These are phyloP conservation scores for Acarospora socialis DNA, from an alignment of 2,329 filamentous ascomycete genomes.

Conservation along the genomic window DNA sequence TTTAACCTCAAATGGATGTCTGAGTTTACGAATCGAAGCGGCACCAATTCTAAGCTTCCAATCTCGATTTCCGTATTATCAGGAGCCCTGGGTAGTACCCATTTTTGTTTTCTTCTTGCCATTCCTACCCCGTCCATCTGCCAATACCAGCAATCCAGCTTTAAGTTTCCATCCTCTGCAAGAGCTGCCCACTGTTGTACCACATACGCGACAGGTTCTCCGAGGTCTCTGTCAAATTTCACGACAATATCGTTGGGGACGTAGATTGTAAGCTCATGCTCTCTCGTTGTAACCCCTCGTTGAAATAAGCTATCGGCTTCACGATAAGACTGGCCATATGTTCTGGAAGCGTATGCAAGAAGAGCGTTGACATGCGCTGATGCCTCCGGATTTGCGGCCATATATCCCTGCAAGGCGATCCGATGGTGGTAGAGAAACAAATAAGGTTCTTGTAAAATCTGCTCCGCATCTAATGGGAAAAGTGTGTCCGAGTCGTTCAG, in stretches of 20 bases:
- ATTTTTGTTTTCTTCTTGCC: slow-evolving; percentile 2
- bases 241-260: slow-evolving; percentile 6
- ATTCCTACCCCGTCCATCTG: slow-evolving; percentile 3
- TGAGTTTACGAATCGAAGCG: slow-evolving; percentile 1
- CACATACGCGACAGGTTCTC: slow-evolving; percentile 1
- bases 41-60: not conserved
- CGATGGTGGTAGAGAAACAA: slow-evolving; percentile 8
- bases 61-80: slow-evolving; percentile 5
- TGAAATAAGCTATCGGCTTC: slow-evolving; percentile 6
- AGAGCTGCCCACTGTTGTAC: slow-evolving; percentile 2
- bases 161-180: not conserved
- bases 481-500: not conserved
- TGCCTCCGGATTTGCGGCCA: not conserved
- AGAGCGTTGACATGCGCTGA: slow-evolving; percentile 6
- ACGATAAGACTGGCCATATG: slow-evolving; percentile 1
- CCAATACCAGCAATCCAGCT: slow-evolving; percentile 4
- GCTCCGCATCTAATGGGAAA: not conserved
- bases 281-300: not conserved
- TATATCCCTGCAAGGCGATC: not conserved
- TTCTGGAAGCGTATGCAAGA: slow-evolving; percentile 1
- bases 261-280: slow-evolving; percentile 4
- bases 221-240: not conserved
- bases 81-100: not conserved
- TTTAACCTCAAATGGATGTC: not conserved
- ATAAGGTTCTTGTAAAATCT: not conserved